These are phyloP conservation scores for Solanum etuberosum DNA, from an alignment of 257 asterid species.

Conservation along the genomic window DNA sequence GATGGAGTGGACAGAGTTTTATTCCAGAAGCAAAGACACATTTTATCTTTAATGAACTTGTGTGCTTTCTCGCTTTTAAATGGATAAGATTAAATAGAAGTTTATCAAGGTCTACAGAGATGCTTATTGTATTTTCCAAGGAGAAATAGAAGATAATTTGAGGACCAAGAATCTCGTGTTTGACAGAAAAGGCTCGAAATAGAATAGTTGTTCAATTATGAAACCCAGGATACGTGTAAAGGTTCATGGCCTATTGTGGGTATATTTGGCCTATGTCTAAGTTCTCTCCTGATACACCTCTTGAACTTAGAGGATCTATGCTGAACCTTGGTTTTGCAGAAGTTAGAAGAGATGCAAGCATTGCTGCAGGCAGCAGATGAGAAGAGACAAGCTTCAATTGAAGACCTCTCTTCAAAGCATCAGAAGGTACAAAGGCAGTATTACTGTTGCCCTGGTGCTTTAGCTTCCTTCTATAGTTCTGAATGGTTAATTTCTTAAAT, in stretches of 20 bases:
- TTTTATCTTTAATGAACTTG: neutral
- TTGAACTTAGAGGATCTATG: neutral
- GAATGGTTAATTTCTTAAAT: neutral
- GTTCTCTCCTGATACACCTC: neutral
- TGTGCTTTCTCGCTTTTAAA: neutral
- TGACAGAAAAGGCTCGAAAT: neutral
- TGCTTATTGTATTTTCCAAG: neutral
- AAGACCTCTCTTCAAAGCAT: constrained; percentile 74
- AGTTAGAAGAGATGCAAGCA: constrained; percentile 60
- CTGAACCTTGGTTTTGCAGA: constrained; percentile 25
- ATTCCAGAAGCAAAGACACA: neutral
- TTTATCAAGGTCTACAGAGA: neutral
- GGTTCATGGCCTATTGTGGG: neutral
- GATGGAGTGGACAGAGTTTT: neutral
- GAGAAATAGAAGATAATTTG: neutral
- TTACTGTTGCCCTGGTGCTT: neutral
- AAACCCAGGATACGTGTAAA: neutral
- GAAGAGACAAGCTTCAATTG: constrained; percentile 55
- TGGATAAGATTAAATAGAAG: neutral
- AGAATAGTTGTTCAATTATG: neutral
- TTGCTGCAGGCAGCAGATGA: constrained; percentile 76
- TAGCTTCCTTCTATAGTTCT: constrained; percentile 4
- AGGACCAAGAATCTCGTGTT: neutral
- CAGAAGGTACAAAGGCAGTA: constrained; percentile 52
- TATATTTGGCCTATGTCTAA: neutral